Evolutionary conservation across 768 basidiomycete species (phyloP).

Genomic region (Leccinum disarticulatum): DNA sequence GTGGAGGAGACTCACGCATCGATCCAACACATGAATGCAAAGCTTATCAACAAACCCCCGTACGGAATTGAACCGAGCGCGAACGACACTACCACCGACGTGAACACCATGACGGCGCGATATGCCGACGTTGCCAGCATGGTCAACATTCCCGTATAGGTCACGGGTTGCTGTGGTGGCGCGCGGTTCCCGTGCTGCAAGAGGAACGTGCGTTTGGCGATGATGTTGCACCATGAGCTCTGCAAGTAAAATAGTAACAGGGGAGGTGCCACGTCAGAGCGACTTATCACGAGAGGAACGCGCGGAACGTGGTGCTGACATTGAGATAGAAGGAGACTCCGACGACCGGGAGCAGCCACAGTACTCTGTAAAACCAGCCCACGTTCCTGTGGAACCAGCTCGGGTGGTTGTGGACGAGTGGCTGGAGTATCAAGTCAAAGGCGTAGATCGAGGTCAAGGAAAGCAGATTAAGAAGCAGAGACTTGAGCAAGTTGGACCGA

Average conservation of each 20-base stretch:
- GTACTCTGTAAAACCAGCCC: conserved; percentile 70
- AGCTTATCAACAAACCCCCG: conserved; percentile 58
- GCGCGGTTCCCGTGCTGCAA: conserved; percentile 69
- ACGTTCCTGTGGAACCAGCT: conserved; percentile 72
- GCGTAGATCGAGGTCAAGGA: conserved; percentile 72
- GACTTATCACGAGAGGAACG: conserved; percentile 8
- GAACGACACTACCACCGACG: conserved; percentile 69
- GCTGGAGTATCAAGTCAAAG: conserved; percentile 72
- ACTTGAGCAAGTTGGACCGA: conserved; percentile 72
- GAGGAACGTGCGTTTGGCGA: conserved; percentile 72
- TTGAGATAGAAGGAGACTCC: conserved; percentile 80
- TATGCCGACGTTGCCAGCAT: conserved; percentile 81
- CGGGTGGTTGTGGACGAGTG: conserved; percentile 60
- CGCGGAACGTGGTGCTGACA: conserved; percentile 43
- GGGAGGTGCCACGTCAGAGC: conserved; percentile 12
- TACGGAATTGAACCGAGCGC: conserved; percentile 62
- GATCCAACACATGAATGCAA: conserved; percentile 82
- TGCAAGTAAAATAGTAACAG: conserved; percentile 28
- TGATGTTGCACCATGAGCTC: conserved; percentile 75
- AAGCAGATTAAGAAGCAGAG: conserved; percentile 66
- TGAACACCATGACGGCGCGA: conserved; percentile 76
- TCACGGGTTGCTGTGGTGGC: conserved; percentile 49
- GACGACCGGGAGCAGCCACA: conserved; percentile 81
- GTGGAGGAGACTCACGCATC: conserved; percentile 64
- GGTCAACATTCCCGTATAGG: conserved; percentile 70